Base-by-base conservation (phyloP, 805 yeast genomes). In the Metschnikowia vanudenii region DNA sequence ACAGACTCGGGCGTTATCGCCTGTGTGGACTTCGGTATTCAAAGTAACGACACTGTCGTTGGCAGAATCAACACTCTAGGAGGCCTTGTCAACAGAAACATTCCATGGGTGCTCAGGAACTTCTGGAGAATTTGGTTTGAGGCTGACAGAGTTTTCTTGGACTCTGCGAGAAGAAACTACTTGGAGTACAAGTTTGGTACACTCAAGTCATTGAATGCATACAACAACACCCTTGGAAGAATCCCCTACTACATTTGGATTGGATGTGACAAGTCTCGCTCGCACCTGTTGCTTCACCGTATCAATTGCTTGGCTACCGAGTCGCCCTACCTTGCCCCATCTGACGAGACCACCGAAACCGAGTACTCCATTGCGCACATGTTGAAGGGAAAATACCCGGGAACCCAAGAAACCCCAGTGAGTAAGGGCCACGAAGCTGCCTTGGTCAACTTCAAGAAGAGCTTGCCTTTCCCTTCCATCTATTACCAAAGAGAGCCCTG, bases 81-180 rank as follows among this genome's bases (percentile, higher is more conserved):
- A 43, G 94, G 95, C 8, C 68, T 82, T 53, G 76, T 76, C 28
- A 77, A 80, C 57, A 75, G 95, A 59, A 85, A 85, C 61, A 82
- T 79, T 50, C 84, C 88, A 22, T 87, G 95, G 95, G 51, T 84
- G 46, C 74, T 78, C 41, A 75, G 95, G 61, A 85, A 88, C 26
- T 88, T 87, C 62, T 87, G 96, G 96, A 77, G 90, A 60, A 70
- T 84, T 37, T 88, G 96, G 96, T 87, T 88, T 64, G 96, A 87
- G 65, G 84, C 84, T 43, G 96, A 87, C 64, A 77, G 83, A 46
- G 95, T 87, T 2, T 84, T 80, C 57, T 74, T 87, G 54, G 95
- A 87, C 60, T 81, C 90, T 28, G 78, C 89, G 7, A 80, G 95
- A 69, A 80, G 96, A 68, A 89, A 84, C 59, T 87, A 86, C 66